Evolutionary conservation across 345 rosid genomes (phyloP), one percentile per base, ranked within the genome.

Genomic region (Hypericum perforatum): DNA sequence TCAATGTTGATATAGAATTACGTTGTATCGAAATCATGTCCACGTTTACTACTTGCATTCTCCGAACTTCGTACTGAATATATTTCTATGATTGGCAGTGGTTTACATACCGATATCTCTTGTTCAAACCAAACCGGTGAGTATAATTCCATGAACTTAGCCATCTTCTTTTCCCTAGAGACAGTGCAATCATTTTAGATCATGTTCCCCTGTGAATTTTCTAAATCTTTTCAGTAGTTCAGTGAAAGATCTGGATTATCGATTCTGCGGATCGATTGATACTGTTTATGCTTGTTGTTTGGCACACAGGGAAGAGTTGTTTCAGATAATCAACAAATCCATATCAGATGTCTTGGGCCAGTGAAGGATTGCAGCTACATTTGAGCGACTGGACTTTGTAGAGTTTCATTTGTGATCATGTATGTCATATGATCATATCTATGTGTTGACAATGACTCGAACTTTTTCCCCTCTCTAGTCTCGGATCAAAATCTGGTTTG

Each of bases 121-220:
- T 91, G 71, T 83, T 82, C 86, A 85, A 82, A 70, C 98, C 98
- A 8, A 75, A 80, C 39, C 73, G 95, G 98, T 85, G 61, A 65
- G 78, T 63, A 49, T 50, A 62, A 45, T 46, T 29, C 49, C 39
- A 11, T n/a, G 59, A 37, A 11, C 43, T 37, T 8, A 38, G 40
- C 36, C 45, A 37, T 37, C 42, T 59, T 49, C 10, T 53, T 53
- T 53, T 16, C 56, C 11, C 5, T 53, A 11, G 61, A 56, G 59
- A 22, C 32, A 4, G 32, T 22, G 32, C 32, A 22, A 22, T 1
- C 32, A 22, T 22, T 22, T 22, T 22, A 22, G 32, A 22, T 22
- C 32, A 16, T 43, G n/a, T 41, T 37, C 15, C 43, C 11, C 16
- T n/a, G 60, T 15, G 9, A 57, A 45, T 22, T 22, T 22, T 22